These are phyloP conservation scores for Tetramitus jugosus DNA, from an alignment of 208 protist species.

Conservation along the genomic window DNA sequence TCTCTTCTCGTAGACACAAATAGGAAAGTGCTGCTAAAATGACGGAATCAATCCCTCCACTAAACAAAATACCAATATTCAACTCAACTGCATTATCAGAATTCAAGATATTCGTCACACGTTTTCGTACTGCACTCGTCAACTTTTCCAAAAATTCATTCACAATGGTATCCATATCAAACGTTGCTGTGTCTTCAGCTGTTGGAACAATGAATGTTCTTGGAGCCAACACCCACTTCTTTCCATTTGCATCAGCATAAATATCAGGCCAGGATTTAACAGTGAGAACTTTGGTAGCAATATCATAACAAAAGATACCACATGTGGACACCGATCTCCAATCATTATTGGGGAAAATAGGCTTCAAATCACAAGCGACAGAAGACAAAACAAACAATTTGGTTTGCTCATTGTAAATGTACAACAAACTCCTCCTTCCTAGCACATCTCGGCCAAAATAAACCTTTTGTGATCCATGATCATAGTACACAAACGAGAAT, in stretches of 20 bases:
- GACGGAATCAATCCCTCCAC: conserved; percentile 83
- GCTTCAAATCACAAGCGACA: not conserved
- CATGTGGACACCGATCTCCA: not conserved
- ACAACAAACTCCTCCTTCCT: conserved; percentile 17
- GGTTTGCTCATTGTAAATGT: not conserved
- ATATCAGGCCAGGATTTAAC: not conserved
- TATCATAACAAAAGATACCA: not conserved
- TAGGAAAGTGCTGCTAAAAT: conserved; percentile 77
- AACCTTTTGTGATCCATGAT: not conserved
- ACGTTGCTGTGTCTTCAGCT: not conserved
- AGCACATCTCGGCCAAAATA: conserved; percentile 3
- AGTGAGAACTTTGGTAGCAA: too few relatives aligned
- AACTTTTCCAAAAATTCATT: not conserved
- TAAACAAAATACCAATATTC: conserved; percentile 70
- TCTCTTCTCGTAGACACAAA: conserved; percentile 53
- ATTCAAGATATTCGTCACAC: conserved; percentile 10
- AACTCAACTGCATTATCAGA: not conserved
- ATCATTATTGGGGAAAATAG: not conserved
- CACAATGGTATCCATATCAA: not conserved
- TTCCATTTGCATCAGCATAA: not conserved
- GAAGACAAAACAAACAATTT: not conserved
- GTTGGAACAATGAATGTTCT: not conserved
- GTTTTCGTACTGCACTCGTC: not conserved
- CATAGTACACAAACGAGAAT: not conserved
- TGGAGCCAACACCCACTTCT: not conserved